A percentile compares a stretch with the other conserved stretches of the same genome.
Evolutionary conservation across 495 filamentous ascomycete genomes (phyloP).

Genomic region (Lasiosphaeriaceae sp.): DNA sequence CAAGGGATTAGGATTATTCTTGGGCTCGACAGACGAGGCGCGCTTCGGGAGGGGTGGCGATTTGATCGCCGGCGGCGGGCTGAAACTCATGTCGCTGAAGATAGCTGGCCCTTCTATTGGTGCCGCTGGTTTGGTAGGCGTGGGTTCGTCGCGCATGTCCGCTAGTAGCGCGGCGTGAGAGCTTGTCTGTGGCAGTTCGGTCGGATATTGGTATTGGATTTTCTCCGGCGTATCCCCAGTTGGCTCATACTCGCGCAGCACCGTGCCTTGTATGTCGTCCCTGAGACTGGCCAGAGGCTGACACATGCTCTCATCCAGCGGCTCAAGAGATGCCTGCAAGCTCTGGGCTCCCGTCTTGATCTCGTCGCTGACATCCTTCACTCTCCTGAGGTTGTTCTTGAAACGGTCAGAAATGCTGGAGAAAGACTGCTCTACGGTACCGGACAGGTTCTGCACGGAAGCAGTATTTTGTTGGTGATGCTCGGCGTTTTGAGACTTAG

Average conservation of each 20-base stretch:
- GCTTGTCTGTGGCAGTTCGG: constrained; percentile 70
- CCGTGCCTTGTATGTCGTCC: constrained; percentile 53
- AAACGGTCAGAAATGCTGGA: constrained; percentile 62
- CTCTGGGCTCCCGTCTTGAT: constrained; percentile 50
- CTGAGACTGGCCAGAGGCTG: constrained; percentile 68
- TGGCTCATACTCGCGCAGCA: constrained; percentile 70
- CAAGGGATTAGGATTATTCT: background rate
- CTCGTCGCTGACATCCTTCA: constrained; percentile 60
- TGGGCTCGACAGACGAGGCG: constrained; percentile 2
- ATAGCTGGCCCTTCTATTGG: constrained; percentile 14
- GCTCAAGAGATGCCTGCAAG: constrained; percentile 53
- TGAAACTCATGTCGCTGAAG: constrained; percentile 34
- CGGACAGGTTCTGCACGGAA: constrained; percentile 58
- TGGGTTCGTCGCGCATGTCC: constrained; percentile 42
- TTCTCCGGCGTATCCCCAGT: constrained; percentile 88
- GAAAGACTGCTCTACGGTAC: constrained; percentile 67
- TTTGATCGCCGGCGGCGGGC: constrained; percentile 20
- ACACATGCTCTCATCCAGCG: constrained; percentile 57
- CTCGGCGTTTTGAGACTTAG: constrained; percentile 71
- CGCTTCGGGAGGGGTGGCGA: constrained; percentile 12
- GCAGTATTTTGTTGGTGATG: constrained; percentile 64
- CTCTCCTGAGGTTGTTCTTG: constrained; percentile 54
- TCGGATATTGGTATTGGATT: constrained; percentile 69
- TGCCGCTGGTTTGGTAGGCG: constrained; percentile 26
- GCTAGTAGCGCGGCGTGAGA: constrained; percentile 64